Base-by-base conservation (phyloP, 2,329 filamentous ascomycete species). In the Chrysoporthe puriensis region DNA sequence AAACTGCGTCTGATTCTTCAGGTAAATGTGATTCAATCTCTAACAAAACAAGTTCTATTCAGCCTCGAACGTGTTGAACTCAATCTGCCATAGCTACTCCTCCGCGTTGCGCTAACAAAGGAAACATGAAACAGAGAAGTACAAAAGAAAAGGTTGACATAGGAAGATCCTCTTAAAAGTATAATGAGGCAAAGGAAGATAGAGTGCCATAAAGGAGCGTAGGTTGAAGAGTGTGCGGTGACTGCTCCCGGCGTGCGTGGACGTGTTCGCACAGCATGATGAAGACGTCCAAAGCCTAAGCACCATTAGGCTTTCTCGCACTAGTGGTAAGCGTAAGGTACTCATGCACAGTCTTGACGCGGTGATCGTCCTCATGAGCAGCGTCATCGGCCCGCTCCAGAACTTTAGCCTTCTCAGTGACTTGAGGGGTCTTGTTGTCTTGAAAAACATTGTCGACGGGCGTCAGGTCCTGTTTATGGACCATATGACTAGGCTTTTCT, bases 261-360 rank as follows among this genome's bases (percentile, higher is more conserved):
- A 5, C 21, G 26, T 32, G 21, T 34, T 54, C 4, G 3, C 21
- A 52, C 5, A n/a, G 4, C 46, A 21, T 50, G 46, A 50, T n/a
- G 6, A 14, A 13, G 11, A 32, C 21, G 26, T 32, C 6, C 26
- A 7, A 54, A 16, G 13, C 14, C 21, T 54, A 54, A 34, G 50
- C 13, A 32, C 26, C 50, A 16, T 54, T 5, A 8, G 26, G 26
- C 50, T 32, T 34, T 14, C 50, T 54, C 13, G 16, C 26, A 4
- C 7, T 54, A 13, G 50, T 54, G 21, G 50, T 54, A 26, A 54
- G 50, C 21, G 50, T 54, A 13, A 54, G 50, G 2, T 54, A 13
- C 50, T 54, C 50, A 26, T 54, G 26, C 50, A 32, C 50, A 54
- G 50, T 54, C 50, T 54, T 54, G 50, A 32, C 26, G 13, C 50